Conservation (phyloP, 257 asterid genomes). For the Fraxinus excelsior region DNA sequence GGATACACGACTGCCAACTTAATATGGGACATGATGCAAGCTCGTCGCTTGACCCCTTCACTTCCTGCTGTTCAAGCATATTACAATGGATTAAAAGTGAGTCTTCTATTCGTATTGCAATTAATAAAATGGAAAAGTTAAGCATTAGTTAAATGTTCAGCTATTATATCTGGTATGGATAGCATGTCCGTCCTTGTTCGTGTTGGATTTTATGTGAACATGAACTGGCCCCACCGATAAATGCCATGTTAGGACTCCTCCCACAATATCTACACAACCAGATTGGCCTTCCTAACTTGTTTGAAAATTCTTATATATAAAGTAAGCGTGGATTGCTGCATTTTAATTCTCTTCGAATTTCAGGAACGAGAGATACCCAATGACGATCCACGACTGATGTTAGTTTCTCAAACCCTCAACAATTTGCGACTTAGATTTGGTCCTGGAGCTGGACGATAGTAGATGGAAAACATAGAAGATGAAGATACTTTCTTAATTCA, state of each 20-base stretch:
- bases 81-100: slow-evolving; percentile 73
- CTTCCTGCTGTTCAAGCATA: slow-evolving; percentile 73
- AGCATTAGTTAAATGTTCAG: not conserved
- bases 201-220: too few species aligned
- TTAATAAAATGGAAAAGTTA: not conserved
- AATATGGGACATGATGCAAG: slow-evolving; percentile 88
- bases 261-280: not conserved
- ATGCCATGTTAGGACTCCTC: not conserved
- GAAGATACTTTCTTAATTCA: not conserved
- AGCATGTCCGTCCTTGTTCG: too few species aligned
- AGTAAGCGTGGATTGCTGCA: not conserved
- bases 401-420: slow-evolving; percentile 48
- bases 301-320: not conserved
- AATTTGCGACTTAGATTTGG: slow-evolving; percentile 44
- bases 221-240: not conserved
- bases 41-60: slow-evolving; percentile 48
- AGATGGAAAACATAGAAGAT: slow-evolving; percentile 5
- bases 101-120: slow-evolving; percentile 24
- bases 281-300: not conserved
- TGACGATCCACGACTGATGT: slow-evolving; percentile 75
- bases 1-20: slow-evolving; percentile 81
- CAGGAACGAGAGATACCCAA: slow-evolving; percentile 86
- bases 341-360: slow-evolving; percentile 19
- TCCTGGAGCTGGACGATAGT: slow-evolving; percentile 48
- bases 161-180: not conserved